A percentile compares a stretch with the other conserved stretches of the same genome.
Conservation (phyloP, 441 rosid genomes). For the Biscutella auriculata region DNA sequence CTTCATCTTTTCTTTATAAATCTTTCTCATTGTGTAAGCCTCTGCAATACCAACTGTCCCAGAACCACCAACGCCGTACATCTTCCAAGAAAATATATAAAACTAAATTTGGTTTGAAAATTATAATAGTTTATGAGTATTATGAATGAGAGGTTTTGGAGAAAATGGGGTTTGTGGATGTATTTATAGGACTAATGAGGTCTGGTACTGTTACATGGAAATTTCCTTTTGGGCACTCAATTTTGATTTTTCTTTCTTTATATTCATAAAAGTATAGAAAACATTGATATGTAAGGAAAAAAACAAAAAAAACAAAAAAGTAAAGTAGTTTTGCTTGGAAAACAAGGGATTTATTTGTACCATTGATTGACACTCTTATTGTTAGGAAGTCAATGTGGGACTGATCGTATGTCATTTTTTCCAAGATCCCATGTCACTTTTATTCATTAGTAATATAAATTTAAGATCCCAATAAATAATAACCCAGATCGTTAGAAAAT, state of each 20-base stretch:
- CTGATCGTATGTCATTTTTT: too few relatives aligned
- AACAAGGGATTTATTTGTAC: too few relatives aligned
- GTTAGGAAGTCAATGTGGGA: too few relatives aligned
- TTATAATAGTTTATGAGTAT: background rate
- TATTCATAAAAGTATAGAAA: too few relatives aligned
- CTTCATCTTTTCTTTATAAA: constrained; percentile 18
- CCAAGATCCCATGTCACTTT: too few relatives aligned
- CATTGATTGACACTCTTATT: too few relatives aligned
- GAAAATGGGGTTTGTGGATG: background rate
- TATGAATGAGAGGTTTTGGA: background rate
- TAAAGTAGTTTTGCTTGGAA: too few relatives aligned
- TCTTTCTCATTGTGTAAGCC: constrained; percentile 14
- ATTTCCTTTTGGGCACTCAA: background rate
- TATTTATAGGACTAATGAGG: constrained; percentile 1
- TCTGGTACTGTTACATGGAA: background rate
- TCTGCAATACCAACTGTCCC: constrained; percentile 15
- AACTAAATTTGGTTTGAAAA: background rate
- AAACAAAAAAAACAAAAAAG: too few relatives aligned
- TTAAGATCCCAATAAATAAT: too few relatives aligned
- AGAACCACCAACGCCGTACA: constrained; percentile 18
- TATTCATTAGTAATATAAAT: too few relatives aligned
- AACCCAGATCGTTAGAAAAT: too few relatives aligned
- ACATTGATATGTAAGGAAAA: too few relatives aligned
- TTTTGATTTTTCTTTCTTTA: background rate
- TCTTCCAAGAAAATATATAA: background rate